Percentiles rank a stretch among this genome's conserved stretches.
These are phyloP conservation scores for Capsicum baccatum DNA, from an alignment of 257 asterid species.

Conservation along the genomic window DNA sequence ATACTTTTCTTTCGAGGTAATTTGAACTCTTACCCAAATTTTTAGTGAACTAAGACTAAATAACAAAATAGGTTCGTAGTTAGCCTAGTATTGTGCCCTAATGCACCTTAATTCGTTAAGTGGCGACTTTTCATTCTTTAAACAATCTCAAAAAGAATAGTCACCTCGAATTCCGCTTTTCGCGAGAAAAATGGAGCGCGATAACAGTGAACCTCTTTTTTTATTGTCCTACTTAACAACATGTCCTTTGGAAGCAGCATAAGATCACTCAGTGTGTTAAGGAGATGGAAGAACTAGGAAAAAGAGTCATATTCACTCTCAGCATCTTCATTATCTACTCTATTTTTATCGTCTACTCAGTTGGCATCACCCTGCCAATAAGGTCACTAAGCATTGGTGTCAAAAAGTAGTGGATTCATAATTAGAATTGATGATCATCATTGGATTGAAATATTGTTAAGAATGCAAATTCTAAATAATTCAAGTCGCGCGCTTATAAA, in stretches of 20 bases:
- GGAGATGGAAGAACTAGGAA: slow-evolving; percentile 72
- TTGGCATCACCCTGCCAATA: slow-evolving; percentile 68
- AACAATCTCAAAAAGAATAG: too few species aligned
- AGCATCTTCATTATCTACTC: slow-evolving; percentile 20
- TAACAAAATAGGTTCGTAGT: too few species aligned
- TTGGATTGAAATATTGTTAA: neutral
- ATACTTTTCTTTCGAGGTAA: too few species aligned
- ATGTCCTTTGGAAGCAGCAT: slow-evolving; percentile 92
- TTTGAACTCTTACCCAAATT: too few species aligned
- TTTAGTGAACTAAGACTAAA: too few species aligned
- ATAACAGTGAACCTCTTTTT: slow-evolving; percentile 60
- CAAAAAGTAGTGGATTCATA: too few species aligned
- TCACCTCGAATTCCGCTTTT: too few species aligned
- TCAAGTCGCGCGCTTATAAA: neutral
- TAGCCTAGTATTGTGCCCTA: too few species aligned
- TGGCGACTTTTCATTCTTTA: too few species aligned
- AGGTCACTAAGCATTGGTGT: slow-evolving; percentile 58
- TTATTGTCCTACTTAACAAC: slow-evolving; percentile 71
- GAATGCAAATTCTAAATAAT: neutral
- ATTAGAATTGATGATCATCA: too few species aligned
- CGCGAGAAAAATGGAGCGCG: too few species aligned
- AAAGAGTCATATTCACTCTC: slow-evolving; percentile 50
- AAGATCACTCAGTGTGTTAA: slow-evolving; percentile 79
- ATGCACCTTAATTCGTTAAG: too few species aligned
- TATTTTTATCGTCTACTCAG: slow-evolving; percentile 32